Evolutionary conservation across 305 asterid genomes (phyloP).

Genomic region (Rubia peregrina): DNA sequence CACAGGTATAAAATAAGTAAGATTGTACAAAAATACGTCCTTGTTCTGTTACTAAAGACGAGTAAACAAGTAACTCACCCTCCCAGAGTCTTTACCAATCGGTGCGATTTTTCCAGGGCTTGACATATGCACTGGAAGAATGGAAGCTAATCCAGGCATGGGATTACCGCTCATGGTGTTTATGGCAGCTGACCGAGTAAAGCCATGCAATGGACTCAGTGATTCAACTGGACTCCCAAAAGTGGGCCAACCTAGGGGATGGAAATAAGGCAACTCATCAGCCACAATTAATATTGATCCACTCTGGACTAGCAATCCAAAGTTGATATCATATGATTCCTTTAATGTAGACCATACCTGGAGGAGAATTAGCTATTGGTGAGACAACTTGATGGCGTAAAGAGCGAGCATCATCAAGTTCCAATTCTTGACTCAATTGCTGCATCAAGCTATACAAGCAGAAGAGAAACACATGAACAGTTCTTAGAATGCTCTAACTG

Average conservation of each 20-base stretch:
- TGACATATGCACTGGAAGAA: slow-evolving; percentile 54
- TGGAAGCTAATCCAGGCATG: slow-evolving; percentile 77
- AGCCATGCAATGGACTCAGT: slow-evolving; percentile 40
- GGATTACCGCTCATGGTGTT: slow-evolving; percentile 53
- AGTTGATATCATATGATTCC: neutral
- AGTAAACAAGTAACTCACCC: slow-evolving; percentile 33
- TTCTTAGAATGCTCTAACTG: neutral
- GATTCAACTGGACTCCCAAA: slow-evolving; percentile 79
- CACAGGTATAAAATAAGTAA: slow-evolving; percentile 33
- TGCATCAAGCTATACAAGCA: slow-evolving; percentile 54
- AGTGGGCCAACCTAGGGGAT: slow-evolving; percentile 71
- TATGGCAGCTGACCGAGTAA: slow-evolving; percentile 46
- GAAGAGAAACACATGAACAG: neutral
- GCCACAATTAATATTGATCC: neutral
- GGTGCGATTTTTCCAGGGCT: slow-evolving; percentile 77
- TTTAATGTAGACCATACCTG: slow-evolving; percentile 38
- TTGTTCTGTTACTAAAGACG: slow-evolving; percentile 18
- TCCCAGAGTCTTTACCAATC: slow-evolving; percentile 64
- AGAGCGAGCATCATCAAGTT: slow-evolving; percentile 60
- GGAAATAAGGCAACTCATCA: neutral
- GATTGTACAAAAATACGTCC: slow-evolving; percentile 36
- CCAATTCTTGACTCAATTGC: slow-evolving; percentile 81
- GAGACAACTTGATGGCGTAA: slow-evolving; percentile 67
- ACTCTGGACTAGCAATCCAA: neutral
- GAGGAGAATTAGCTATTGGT: slow-evolving; percentile 80